Evolutionary conservation across 441 rosid genomes (phyloP), one percentile per base, ranked within the genome.

Genomic region (Corymbia citriodora): DNA sequence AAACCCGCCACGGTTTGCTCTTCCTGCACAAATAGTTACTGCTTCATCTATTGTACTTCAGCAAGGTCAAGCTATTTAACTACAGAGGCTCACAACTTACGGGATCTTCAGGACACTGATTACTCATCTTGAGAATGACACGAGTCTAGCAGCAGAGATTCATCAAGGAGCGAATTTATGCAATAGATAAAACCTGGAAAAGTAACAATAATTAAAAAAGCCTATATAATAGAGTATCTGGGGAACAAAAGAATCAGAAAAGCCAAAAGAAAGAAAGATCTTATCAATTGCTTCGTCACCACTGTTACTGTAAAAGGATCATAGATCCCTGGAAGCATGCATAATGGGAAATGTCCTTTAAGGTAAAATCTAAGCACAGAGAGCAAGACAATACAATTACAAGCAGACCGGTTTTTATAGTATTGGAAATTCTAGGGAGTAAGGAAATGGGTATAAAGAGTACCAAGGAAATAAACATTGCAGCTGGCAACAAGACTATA

Each of bases 1-100:
- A 98, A 98, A 87, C 99, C 99, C 68, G 36, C 94, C 33, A 96
- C 99, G 14, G 96, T 96, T 89, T 94, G 92, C 92, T 94, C 96
- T 91, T 96, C 99, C 99, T 98, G 94, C 91, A 86, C 10, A 92
- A 57, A 89, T 54, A 50, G 74, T 33, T 74, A 87, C 33, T 81
- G 65, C 49, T 88, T 72, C 83, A 85, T 68, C 89, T 86, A 72
- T 87, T 87, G 23, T 87, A 50, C 36, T 89, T 89, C n/a, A 45
- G 85, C 65, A 61, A 48, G 54, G 83, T 61, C 89, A 63, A 86
- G 86, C 36, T 55, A 88, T 90, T 50, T 55, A 48, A 52, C 40
- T 87, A 81, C 55, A 87, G 72, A 86, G 88, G 70, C 87, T 85
- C 8, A 87, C 88, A 40, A 91, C 99, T 96, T 94, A 97, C 99